A percentile compares a stretch with the other conserved stretches of the same genome.
Conservation (phyloP, 2,329 filamentous ascomycete species). For the Exophiala viscosa region DNA sequence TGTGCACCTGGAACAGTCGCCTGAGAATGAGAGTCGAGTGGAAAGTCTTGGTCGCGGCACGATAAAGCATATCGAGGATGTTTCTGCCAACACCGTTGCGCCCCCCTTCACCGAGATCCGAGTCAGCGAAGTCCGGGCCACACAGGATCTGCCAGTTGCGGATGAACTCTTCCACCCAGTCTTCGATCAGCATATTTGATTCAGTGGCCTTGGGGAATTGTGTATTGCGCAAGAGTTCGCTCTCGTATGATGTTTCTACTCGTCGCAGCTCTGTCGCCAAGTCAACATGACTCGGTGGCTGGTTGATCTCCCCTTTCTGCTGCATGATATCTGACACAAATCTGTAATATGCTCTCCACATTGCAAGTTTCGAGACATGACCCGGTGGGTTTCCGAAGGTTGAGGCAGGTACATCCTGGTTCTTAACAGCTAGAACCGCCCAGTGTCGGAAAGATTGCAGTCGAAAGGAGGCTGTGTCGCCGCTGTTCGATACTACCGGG, state of each 20-base stretch:
- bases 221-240: slow-evolving; percentile 70
- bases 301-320: slow-evolving; percentile 32
- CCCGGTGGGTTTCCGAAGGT: slow-evolving; percentile 23
- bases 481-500: slow-evolving; percentile 3
- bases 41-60: slow-evolving; percentile 86
- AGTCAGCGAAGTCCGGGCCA: slow-evolving; percentile 73
- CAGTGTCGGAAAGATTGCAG: slow-evolving; percentile 49
- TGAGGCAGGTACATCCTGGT: slow-evolving; percentile 13
- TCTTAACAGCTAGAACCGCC: slow-evolving; percentile 30
- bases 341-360: slow-evolving; percentile 84
- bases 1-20: slow-evolving; percentile 81
- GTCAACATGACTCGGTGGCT: slow-evolving; percentile 49
- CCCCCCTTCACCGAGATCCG: slow-evolving; percentile 76
- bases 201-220: slow-evolving; percentile 81
- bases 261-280: slow-evolving; percentile 73
- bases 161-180: slow-evolving; percentile 74
- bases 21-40: slow-evolving; percentile 88
- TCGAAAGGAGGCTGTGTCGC: slow-evolving; percentile 32
- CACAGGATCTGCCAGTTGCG: slow-evolving; percentile 81
- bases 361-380: slow-evolving; percentile 53
- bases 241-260: slow-evolving; percentile 76
- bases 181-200: slow-evolving; percentile 72
- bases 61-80: slow-evolving; percentile 81
- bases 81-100: slow-evolving; percentile 70
- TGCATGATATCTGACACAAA: slow-evolving; percentile 73